Base-by-base conservation (phyloP, 352 stramenopile genomes). In the Phytophthora crassamura region DNA sequence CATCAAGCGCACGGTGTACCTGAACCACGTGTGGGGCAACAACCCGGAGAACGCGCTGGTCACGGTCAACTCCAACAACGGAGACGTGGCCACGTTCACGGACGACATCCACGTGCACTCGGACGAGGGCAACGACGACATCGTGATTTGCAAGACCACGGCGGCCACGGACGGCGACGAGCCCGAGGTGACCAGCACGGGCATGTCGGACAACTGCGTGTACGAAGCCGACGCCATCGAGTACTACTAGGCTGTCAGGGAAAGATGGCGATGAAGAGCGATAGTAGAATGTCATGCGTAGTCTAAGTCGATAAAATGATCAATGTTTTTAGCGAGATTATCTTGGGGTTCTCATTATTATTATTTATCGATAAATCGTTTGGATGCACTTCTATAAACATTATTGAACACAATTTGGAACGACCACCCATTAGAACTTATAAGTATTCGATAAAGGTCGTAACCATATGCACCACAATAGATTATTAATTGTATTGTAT, bases 51-150 rank as follows among this genome's bases (percentile, higher is more conserved):
- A 72, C 20, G 58, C 51, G 5, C 55, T 80, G 18, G 72, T 80
- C 38, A 77, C 72, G 7, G 69, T 80, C 9, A 80, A 77, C 61
- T 63, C 67, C 3, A 79, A 79, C 60, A 74, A 77, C 41, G 62
- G 67, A 5, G 72, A 79, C 58, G 61, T 74, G 33, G 72, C 72
- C 11, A 77, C 67, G 11, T 68, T 79, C 28, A 77, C 63, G 41
- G 56, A 71, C 16, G 63, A 71, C 16, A 71, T 71, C 42, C 63
- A 71, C 49, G 48, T 71, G 15, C 63, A 71, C 49, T 67, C 63
- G 41, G 57, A 63, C 36, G 57, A 71, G 6, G 63, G 55, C 33
- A 63, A 58, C 20, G 56, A 59, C 16, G 63, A 55, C 48, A 64
- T 67, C 15, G 60, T 65, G 10, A 53, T 71, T 39, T 71, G 63